Conservation (phyloP, 75 land plant genomes). For the Chamaecyparis obtusa region DNA sequence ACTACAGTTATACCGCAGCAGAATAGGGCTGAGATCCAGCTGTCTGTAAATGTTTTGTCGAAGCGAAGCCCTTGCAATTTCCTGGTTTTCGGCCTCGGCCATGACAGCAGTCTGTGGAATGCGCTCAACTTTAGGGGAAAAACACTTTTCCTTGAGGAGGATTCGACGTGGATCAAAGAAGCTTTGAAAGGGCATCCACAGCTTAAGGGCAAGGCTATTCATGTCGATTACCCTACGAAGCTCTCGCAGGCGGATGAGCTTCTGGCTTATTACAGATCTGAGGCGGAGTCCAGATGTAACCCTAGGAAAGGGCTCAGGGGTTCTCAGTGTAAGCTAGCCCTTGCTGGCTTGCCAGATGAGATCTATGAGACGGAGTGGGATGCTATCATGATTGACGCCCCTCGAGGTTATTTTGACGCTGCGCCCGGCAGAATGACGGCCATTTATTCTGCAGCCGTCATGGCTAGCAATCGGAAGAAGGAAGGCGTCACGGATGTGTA, state of each 20-base stretch:
- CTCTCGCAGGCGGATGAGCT: conserved; percentile 53
- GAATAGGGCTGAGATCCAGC: conserved; percentile 48
- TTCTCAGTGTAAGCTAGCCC: conserved; percentile 58
- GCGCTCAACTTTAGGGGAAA: conserved; percentile 60
- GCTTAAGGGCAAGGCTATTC: conserved; percentile 14
- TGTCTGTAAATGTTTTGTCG: conserved; percentile 49
- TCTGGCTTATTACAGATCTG: conserved; percentile 32
- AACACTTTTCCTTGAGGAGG: conserved; percentile 84
- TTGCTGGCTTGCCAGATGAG: conserved; percentile 46
- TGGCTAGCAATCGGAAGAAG: conserved; percentile 47
- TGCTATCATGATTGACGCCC: conserved; percentile 84
- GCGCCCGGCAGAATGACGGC: conserved; percentile 86
- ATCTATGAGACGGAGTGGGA: conserved; percentile 75
- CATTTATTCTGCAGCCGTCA: conserved; percentile 74
- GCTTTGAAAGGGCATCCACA: conserved; percentile 33
- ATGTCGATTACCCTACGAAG: conserved; percentile 44
- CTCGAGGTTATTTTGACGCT: conserved; percentile 60
- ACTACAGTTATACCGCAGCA: conserved; percentile 64
- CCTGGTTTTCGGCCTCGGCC: conserved; percentile 86
- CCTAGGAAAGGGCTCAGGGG: conserved; percentile 9
- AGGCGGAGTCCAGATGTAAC: conserved; percentile 27
- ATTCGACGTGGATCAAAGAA: conserved; percentile 46
- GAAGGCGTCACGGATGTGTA: conserved; percentile 62
- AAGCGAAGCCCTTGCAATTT: conserved; percentile 61
- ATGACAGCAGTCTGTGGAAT: conserved; percentile 74